phyloP scores from a whole-genome alignment of 208 protist species.

The Trypanosoma cruzi region DNA sequence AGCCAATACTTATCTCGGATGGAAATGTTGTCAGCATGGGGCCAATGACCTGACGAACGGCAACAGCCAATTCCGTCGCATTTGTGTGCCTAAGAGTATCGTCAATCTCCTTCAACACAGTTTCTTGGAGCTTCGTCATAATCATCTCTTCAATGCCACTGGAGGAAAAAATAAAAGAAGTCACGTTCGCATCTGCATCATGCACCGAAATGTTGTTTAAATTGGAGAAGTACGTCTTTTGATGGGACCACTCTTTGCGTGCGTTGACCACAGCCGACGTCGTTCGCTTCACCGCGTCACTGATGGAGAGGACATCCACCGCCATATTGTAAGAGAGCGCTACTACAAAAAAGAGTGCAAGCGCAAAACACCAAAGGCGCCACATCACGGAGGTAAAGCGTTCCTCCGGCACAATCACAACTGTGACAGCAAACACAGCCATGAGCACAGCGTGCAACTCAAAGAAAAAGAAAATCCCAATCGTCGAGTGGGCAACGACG shows the following conservation, averaged over 20 bases:
- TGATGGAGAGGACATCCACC: conserved; percentile 51
- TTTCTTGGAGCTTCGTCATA: conserved; percentile 28
- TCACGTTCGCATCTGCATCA: not conserved
- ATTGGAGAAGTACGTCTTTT: not conserved
- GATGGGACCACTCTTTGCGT: conserved; percentile 16
- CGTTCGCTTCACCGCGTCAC: conserved; percentile 42
- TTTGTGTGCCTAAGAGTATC: conserved; percentile 53
- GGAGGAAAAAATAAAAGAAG: conserved; percentile 8
- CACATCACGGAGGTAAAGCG: conserved; percentile 42
- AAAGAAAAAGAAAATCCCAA: conserved; percentile 46
- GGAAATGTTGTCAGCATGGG: conserved; percentile 14
- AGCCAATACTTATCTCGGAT: conserved; percentile 11
- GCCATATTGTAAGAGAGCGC: conserved; percentile 49
- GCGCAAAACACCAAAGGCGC: conserved; percentile 39
- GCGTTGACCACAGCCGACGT: conserved; percentile 45
- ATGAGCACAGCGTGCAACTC: conserved; percentile 49
- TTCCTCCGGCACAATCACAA: conserved; percentile 30
- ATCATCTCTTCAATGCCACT: conserved; percentile 17
- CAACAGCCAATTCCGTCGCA: conserved; percentile 36
- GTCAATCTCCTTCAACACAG: conserved; percentile 44
- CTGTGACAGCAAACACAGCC: conserved; percentile 37
- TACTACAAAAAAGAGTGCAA: conserved; percentile 49
- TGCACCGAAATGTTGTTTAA: not conserved
- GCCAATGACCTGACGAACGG: conserved; percentile 9
- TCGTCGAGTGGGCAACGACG: conserved; percentile 37